Evolutionary conservation across 2,329 filamentous ascomycete species (phyloP), one percentile per base, ranked within the genome.

Genomic region (Fusarium sp.): DNA sequence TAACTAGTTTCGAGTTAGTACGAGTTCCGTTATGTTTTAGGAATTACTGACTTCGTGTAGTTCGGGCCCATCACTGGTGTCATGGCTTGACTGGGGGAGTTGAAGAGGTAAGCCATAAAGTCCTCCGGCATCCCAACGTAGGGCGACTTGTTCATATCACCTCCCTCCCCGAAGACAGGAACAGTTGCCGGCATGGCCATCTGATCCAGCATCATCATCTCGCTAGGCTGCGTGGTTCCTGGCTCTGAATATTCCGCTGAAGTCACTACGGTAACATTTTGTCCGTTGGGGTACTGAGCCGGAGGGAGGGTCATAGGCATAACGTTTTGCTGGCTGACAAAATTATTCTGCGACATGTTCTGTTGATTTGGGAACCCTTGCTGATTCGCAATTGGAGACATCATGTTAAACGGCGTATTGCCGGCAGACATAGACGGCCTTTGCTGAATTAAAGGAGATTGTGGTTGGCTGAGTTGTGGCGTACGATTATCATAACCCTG

Each of bases 101-200:
- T 95, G 83, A 97, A 97, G 32, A 97, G 83, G 86, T 93, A 97
- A 10, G 92, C 91, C 73, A 95, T 92, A 78, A 96, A 96, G 79
- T 97, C 94, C 79, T 97, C 94, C 0, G 94, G 92, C 85, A 97
- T 93, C 14, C 93, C 92, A 8, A 88, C 87, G 79, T 96, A 96
- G 0, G 96, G 95, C 6, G 95, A 97, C 65, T 96, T 93, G 76
- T 93, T 95, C 45, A 90, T 78, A 69, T 94, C 91, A 24, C 90
- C 92, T 77, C 97, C 94, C 32, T 89, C 91, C 22, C 94, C 94
- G 82, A 98, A 98, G 32, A 98, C 92, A 2, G 96, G 94, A 76
- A 97, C 93, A 9, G 93, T 91, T 64, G 90, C 91, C 22, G 87
- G 86, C 79, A 88, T 87, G 48, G 88, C 83, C 87, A 92, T 91